Conservation (phyloP, 2,329 filamentous ascomycete genomes). For the Exophiala aquamarina region DNA sequence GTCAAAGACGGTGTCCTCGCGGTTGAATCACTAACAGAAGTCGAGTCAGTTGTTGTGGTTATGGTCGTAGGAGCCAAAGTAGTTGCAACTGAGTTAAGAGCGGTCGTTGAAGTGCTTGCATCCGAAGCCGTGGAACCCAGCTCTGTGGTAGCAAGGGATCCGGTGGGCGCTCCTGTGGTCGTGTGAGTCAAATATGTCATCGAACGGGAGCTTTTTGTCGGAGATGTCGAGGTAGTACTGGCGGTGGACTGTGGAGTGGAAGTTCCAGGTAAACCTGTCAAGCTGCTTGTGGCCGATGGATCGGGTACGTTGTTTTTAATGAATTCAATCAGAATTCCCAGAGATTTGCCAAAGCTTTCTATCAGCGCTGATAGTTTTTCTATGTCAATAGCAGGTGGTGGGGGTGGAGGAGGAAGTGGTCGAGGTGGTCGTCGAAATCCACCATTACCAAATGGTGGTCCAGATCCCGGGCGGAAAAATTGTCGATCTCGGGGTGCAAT, state of each 20-base stretch:
- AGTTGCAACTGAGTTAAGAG: not conserved
- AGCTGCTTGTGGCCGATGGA: not conserved
- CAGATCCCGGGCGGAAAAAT: not conserved
- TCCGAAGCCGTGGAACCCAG: no score
- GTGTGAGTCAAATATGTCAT: not conserved
- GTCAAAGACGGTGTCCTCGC: not conserved
- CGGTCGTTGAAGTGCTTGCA: no score
- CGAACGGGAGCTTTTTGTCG: not conserved
- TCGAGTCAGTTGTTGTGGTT: not conserved
- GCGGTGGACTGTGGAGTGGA: not conserved
- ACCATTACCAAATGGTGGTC: not conserved
- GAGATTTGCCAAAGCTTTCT: not conserved
- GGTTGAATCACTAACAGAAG: not conserved
- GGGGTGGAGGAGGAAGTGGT: not conserved
- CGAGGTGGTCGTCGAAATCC: not conserved
- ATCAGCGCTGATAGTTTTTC: not conserved
- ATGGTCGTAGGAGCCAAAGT: not conserved
- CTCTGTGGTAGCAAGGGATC: no score
- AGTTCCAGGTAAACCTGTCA: not conserved
- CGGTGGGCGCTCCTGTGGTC: not conserved
- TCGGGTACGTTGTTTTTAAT: not conserved
- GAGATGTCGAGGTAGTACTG: not conserved
- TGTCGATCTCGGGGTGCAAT: not conserved
- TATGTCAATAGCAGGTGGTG: not conserved
- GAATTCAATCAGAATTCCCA: not conserved